phyloP scores from a whole-genome alignment of 768 basidiomycete genomes.

The Galerina sulciceps region DNA sequence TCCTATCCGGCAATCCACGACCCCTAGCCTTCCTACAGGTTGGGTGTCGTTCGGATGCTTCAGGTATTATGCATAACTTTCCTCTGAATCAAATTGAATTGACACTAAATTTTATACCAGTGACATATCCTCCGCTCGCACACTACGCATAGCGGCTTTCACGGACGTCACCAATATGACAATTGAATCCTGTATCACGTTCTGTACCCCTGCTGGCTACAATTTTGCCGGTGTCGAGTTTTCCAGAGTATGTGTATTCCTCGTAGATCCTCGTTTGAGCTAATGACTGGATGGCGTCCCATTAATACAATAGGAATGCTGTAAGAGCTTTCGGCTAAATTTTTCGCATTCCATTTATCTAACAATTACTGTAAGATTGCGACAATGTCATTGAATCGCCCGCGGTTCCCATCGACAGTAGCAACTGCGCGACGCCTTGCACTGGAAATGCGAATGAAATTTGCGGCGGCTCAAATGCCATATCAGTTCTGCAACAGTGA shows the following conservation, averaged over 20 bases:
- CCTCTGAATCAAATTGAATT: not conserved
- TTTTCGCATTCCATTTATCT: not conserved
- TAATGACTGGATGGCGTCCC: rapidly evolving
- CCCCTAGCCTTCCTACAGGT: not conserved
- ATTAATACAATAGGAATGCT: constrained; percentile 1
- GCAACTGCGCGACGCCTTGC: constrained; percentile 4
- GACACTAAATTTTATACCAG: constrained; percentile 30
- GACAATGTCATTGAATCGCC: constrained; percentile 13
- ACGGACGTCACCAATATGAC: constrained; percentile 61
- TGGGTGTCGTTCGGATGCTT: constrained; percentile 5
- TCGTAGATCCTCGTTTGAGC: not conserved
- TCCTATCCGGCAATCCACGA: not conserved
- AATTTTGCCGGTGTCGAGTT: constrained; percentile 73
- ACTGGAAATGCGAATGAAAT: constrained; percentile 13
- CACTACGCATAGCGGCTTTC: constrained; percentile 48
- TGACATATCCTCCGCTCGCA: constrained; percentile 57
- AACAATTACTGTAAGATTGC: not conserved
- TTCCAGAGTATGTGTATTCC: constrained; percentile 10
- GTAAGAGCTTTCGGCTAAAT: not conserved
- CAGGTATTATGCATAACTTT: not conserved
- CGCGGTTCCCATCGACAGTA: not conserved
- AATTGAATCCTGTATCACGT: constrained; percentile 47
- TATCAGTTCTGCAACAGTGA: constrained; percentile 11
- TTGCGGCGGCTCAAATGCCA: constrained; percentile 10
- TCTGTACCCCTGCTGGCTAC: constrained; percentile 47